Evolutionary conservation across 1,284 basidiomycete species (phyloP), one percentile per base, ranked within the genome.

Genomic region (Ceratobasidium sp.): DNA sequence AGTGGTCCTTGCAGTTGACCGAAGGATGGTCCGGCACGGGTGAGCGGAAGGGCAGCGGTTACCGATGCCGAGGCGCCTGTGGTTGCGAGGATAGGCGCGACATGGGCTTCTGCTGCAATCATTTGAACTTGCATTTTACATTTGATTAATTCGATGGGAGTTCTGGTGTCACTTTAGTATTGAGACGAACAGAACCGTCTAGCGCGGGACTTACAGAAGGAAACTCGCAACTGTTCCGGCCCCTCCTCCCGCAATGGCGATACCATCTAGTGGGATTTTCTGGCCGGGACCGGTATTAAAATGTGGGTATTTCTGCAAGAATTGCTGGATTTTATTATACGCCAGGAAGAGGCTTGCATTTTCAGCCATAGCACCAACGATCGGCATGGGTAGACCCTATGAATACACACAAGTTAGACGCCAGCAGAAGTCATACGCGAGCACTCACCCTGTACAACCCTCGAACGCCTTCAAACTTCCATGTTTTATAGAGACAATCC

Each of bases 91-190:
- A 84, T 80, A 20, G 83, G 77, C 44, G 85, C 82, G 4, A 81
- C 81, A 20, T 83, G 81, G 20, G 84, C 83, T 82, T 86, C 86
- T 3, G 87, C 81, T 59, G 88, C 86, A 54, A 95, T 88, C 90
- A 96, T 94, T 85, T 97, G 95, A 3, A 97, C 95, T 86, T 97
- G 97, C 95, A 97, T 96, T 83, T 95, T 93, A 85, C 95, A 97
- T 86, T 97, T 97, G 81, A 97, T 90, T 77, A 96, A 91, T 84
- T 97, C 96, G 80, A 97, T 93, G 1, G 95, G 96, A 0, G 95
- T 97, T 69, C 93, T 94, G 81, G 56, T 33, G 15, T 42, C 6
- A 15, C n/a, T 17, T 52, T 26, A 70, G 77, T 69, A 38, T 23
- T 54, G 28, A 46, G 59, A 44, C 7, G 46, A 61, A 23, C 26